phyloP scores from a whole-genome alignment of 2,329 filamentous ascomycete species.

The Aspergillus terreus region DNA sequence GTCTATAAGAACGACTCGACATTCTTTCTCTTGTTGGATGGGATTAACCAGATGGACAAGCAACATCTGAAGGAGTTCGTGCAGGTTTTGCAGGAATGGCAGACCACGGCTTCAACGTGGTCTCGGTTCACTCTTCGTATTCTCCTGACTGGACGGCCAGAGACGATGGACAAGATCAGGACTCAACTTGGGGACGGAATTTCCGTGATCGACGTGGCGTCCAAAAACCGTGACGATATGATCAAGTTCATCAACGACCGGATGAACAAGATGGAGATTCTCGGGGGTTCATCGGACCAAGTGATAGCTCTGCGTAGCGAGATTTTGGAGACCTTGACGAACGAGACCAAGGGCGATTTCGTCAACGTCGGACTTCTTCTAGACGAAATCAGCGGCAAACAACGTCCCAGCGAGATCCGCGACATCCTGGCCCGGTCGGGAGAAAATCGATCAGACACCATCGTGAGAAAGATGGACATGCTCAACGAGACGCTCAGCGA shows the following conservation, averaged over 20 bases:
- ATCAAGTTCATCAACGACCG: slow-evolving; percentile 19
- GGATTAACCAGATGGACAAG: slow-evolving; percentile 44
- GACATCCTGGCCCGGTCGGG: slow-evolving; percentile 21
- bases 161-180: slow-evolving; percentile 16
- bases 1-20: slow-evolving; percentile 20
- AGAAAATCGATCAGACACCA: slow-evolving; percentile 22
- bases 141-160: slow-evolving; percentile 15
- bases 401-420: slow-evolving; percentile 21
- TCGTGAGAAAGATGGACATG: slow-evolving; percentile 14
- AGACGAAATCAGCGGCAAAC: slow-evolving; percentile 24
- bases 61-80: slow-evolving; percentile 18
- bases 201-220: slow-evolving; percentile 12
- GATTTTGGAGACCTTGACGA: slow-evolving; percentile 13
- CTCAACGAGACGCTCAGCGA: slow-evolving; percentile 21
- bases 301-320: slow-evolving; percentile 15
- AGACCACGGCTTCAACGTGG: slow-evolving; percentile 5
- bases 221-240: slow-evolving; percentile 19
- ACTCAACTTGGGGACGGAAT: slow-evolving; percentile 7
- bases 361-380: slow-evolving; percentile 21
- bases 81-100: slow-evolving; percentile 11
- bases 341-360: slow-evolving; percentile 19
- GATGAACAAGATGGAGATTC: slow-evolving; percentile 23
- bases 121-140: slow-evolving; percentile 16
- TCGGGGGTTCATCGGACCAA: slow-evolving; percentile 17
- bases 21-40: slow-evolving; percentile 44